phyloP scores from a whole-genome alignment of 768 basidiomycete species.

The Phylloporus rhodoxanthus region DNA sequence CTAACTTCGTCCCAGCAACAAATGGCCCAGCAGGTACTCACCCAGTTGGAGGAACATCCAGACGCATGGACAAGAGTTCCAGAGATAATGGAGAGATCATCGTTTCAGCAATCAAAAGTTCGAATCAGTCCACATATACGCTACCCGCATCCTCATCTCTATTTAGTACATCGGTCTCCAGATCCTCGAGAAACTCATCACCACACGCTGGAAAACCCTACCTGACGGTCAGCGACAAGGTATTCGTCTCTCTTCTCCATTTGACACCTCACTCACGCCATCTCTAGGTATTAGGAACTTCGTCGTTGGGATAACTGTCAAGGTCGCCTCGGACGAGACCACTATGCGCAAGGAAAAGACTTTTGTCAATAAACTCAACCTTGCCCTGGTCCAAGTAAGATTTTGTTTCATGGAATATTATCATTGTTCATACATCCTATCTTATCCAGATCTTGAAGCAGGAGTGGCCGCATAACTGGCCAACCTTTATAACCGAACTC shows the following conservation, averaged over 20 bases:
- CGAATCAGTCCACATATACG: neutral
- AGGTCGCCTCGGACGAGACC: conserved; percentile 86
- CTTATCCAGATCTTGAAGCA: conserved; percentile 85
- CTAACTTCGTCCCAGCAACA: conserved; percentile 63
- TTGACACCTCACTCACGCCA: conserved; percentile 9
- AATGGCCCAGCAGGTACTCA: conserved; percentile 88
- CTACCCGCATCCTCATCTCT: conserved; percentile 12
- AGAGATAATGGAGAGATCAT: conserved; percentile 79
- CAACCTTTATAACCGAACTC: conserved; percentile 92
- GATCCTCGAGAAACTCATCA: conserved; percentile 93
- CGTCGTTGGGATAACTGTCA: conserved; percentile 87
- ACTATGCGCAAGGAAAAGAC: conserved; percentile 89
- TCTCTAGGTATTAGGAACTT: conserved; percentile 88
- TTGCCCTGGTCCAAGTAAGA: conserved; percentile 87
- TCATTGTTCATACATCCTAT: conserved; percentile 4
- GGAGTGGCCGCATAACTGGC: conserved; percentile 99
- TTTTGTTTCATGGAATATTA: neutral
- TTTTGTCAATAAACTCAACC: conserved; percentile 92
- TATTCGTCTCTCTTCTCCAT: conserved; percentile 21
- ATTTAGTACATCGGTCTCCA: conserved; percentile 90
- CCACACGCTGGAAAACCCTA: conserved; percentile 91
- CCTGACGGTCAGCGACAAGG: conserved; percentile 93
- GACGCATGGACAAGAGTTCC: conserved; percentile 98
- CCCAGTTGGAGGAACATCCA: conserved; percentile 92
- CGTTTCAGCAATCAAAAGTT: conserved; percentile 84